A percentile compares a stretch with the other conserved stretches of the same genome.
Conservation (phyloP, 1,139 yeast genomes). For the Taphrina flavorubra region DNA sequence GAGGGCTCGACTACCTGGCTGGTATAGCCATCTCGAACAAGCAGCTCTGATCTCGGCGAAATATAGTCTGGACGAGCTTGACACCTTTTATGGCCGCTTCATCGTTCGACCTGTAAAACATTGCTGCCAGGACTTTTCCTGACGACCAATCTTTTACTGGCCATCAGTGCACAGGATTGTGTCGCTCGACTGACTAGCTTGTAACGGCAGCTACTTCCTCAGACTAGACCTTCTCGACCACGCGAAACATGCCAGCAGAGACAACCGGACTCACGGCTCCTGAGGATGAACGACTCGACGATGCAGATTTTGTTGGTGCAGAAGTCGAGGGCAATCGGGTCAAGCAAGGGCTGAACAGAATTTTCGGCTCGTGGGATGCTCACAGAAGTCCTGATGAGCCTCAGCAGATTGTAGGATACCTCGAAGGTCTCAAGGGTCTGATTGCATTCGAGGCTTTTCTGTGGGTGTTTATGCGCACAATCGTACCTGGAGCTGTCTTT, state of each 20-base stretch:
- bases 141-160: neutral
- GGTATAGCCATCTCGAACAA: neutral
- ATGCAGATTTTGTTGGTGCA: conserved; percentile 37
- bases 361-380: conserved; percentile 21
- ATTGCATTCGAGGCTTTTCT: conserved; percentile 39
- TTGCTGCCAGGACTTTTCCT: too few relatives aligned
- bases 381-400: conserved; percentile 16
- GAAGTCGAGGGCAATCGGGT: conserved; percentile 11
- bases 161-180: too few relatives aligned
- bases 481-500: conserved; percentile 39
- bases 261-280: conserved; percentile 19
- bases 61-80: neutral
- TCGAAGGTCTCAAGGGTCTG: conserved; percentile 35
- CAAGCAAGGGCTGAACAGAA: neutral
- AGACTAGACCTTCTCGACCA: neutral
- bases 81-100: neutral
- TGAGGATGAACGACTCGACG: conserved; percentile 32
- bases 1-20: conserved; percentile 8
- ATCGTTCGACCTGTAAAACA: neutral
- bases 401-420: neutral
- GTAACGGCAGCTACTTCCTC: too few relatives aligned
- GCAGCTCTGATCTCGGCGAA: conserved; percentile 7
- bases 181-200: too few relatives aligned
- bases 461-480: conserved; percentile 38
- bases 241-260: conserved; percentile 9